These are phyloP conservation scores for Pilaira anomala DNA, from an alignment of 192 early-diverging fungal species.

Conservation along the genomic window DNA sequence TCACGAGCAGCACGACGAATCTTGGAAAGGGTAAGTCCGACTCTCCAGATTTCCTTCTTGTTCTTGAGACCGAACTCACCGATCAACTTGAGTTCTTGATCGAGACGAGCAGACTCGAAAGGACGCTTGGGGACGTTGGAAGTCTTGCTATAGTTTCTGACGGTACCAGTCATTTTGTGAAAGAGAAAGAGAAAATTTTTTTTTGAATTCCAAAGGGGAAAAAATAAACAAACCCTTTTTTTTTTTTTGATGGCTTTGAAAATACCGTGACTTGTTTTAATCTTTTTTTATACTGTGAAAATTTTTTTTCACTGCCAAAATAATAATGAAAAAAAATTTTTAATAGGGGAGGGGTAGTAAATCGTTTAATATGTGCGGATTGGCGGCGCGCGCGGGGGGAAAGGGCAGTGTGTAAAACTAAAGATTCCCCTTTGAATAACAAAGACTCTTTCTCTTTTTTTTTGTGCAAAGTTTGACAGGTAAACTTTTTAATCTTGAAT, in stretches of 20 bases:
- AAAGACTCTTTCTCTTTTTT: conserved; percentile 4
- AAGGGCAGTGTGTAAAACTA: neutral
- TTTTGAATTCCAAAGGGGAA: neutral
- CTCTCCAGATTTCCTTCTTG: conserved; percentile 99
- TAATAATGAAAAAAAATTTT: too few relatives aligned
- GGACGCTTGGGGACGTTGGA: conserved; percentile 96
- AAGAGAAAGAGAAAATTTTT: conserved; percentile 25
- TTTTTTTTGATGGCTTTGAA: too few relatives aligned
- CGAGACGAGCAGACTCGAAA: conserved; percentile 95
- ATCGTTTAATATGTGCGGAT: too few relatives aligned
- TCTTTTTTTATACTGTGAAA: too few relatives aligned
- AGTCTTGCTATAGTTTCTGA: conserved; percentile 68
- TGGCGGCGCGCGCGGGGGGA: too few relatives aligned
- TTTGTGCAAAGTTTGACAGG: conserved; percentile 9
- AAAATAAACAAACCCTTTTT: neutral
- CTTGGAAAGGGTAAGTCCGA: conserved; percentile 95
- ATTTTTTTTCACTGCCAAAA: too few relatives aligned
- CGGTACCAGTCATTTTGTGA: conserved; percentile 40
- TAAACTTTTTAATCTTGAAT: conserved; percentile 4
- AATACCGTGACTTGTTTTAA: too few relatives aligned
- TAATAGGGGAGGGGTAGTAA: too few relatives aligned
- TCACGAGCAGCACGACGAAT: conserved; percentile 99
- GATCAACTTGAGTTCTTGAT: conserved; percentile 89
- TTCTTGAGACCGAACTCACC: conserved; percentile 97
- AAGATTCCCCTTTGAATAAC: neutral